These are phyloP conservation scores for Sugiyamaella paludigena DNA, from an alignment of 1,139 yeast species.

Conservation along the genomic window DNA sequence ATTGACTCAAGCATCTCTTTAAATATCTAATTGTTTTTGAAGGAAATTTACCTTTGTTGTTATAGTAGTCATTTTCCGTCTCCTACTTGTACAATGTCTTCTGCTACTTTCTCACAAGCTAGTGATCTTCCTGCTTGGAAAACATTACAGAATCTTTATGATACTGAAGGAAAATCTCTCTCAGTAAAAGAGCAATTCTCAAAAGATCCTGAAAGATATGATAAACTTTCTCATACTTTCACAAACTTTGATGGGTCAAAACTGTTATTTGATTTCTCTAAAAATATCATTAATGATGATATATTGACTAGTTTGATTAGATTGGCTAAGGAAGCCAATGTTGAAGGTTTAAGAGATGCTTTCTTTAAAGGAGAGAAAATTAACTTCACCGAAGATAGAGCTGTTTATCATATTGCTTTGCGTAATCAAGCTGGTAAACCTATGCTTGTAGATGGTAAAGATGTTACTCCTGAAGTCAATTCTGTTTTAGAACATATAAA, in stretches of 20 bases:
- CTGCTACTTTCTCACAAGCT: slow-evolving; percentile 59
- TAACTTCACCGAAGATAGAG: slow-evolving; percentile 93
- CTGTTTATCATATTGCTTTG: slow-evolving; percentile 93
- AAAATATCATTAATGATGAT: slow-evolving; percentile 87
- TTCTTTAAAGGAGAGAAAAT: slow-evolving; percentile 92
- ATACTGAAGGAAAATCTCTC: slow-evolving; percentile 62
- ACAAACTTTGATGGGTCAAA: slow-evolving; percentile 80
- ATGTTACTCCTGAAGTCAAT: slow-evolving; percentile 89
- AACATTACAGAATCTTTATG: slow-evolving; percentile 66
- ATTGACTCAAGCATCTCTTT: too few species aligned
- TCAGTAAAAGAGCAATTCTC: slow-evolving; percentile 75
- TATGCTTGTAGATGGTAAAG: slow-evolving; percentile 84
- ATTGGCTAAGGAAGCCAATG: slow-evolving; percentile 87
- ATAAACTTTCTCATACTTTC: slow-evolving; percentile 72
- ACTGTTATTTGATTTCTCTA: slow-evolving; percentile 90
- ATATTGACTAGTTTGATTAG: slow-evolving; percentile 62
- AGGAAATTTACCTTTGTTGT: too few species aligned
- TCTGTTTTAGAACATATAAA: slow-evolving; percentile 91
- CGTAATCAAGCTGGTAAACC: slow-evolving; percentile 79
- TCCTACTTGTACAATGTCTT: slow-evolving; percentile 1
- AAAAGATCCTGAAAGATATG: slow-evolving; percentile 70
- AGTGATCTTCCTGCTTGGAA: slow-evolving; percentile 84
- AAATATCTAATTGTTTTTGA: too few species aligned
- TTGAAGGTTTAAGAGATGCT: slow-evolving; percentile 81
- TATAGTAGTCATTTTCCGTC: too few species aligned